A percentile compares a stretch with the other conserved stretches of the same genome.
Evolutionary conservation across 176 grass and related monocot species (phyloP).

Genomic region (Elaeis guineensis): DNA sequence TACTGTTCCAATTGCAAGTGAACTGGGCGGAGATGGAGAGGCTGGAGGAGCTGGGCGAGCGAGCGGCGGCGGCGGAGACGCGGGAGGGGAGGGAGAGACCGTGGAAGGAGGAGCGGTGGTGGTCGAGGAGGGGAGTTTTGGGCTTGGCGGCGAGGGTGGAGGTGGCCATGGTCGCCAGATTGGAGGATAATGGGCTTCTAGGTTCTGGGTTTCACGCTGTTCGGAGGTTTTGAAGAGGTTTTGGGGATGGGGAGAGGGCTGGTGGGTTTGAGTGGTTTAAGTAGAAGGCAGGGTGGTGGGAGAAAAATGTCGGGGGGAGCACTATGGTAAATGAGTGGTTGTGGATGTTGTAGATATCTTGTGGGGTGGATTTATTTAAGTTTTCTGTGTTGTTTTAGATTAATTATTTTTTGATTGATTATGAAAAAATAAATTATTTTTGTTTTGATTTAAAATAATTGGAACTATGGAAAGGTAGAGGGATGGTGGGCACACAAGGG

Average conservation of each 20-base stretch:
- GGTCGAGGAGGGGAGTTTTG: not conserved
- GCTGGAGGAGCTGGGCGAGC: not conserved
- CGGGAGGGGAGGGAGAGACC: conserved; percentile 9
- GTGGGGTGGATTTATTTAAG: too few species aligned
- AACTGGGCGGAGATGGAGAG: conserved; percentile 14
- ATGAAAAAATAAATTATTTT: too few species aligned
- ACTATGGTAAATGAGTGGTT: conserved; percentile 18
- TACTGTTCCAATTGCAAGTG: too few species aligned
- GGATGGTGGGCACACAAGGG: too few species aligned
- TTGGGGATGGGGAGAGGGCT: not conserved
- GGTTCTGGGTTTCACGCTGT: too few species aligned
- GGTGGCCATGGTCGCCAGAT: conserved; percentile 57
- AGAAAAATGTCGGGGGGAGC: conserved; percentile 24
- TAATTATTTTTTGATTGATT: too few species aligned
- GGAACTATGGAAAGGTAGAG: too few species aligned
- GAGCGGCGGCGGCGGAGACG: conserved; percentile 5
- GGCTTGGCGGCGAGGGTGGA: conserved; percentile 22
- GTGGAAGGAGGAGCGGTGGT: conserved; percentile 37
- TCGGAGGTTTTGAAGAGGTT: too few species aligned
- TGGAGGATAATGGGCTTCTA: not conserved
- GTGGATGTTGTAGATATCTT: not conserved
- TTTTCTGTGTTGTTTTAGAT: too few species aligned
- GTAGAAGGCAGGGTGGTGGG: conserved; percentile 2
- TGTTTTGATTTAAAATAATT: too few species aligned
- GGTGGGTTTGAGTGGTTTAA: conserved; percentile 17